These are phyloP conservation scores for Cladosporium sp. DNA, from an alignment of 2,329 filamentous ascomycete species.

Conservation along the genomic window DNA sequence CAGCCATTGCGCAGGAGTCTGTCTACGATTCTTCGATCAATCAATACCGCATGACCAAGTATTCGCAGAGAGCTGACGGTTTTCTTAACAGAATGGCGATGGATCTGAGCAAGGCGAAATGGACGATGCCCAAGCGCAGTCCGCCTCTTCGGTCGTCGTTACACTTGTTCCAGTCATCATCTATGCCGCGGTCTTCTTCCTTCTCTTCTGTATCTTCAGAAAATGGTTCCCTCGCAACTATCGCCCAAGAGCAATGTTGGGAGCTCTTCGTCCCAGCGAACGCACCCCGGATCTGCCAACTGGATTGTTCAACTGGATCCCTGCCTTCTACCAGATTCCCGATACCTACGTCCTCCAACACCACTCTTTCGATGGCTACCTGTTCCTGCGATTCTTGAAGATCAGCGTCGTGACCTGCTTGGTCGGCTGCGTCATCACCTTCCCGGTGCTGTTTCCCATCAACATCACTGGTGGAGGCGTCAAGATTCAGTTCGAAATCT, in stretches of 20 bases:
- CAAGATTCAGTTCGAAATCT: constrained; percentile 64
- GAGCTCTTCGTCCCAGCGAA: constrained; percentile 38
- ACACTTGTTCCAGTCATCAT: constrained; percentile 34
- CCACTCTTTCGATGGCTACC: constrained; percentile 86
- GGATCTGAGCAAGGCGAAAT: constrained; percentile 4
- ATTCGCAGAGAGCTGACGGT: background rate
- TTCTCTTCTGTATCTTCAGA: constrained; percentile 40
- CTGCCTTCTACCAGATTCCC: constrained; percentile 49
- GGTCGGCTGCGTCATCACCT: constrained; percentile 77
- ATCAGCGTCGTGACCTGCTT: constrained; percentile 74
- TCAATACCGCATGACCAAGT: too few species aligned
- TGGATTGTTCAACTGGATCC: constrained; percentile 39
- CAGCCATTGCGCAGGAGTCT: background rate
- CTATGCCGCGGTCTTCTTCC: constrained; percentile 31
- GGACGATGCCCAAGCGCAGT: constrained; percentile 19
- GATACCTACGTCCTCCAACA: constrained; percentile 84
- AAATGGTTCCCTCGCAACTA: constrained; percentile 42
- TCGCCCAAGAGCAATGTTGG: constrained; percentile 42
- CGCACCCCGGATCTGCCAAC: constrained; percentile 36
- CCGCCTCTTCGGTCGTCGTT: constrained; percentile 31
- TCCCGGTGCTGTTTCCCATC: constrained; percentile 83
- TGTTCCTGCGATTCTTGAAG: constrained; percentile 84
- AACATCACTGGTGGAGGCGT: constrained; percentile 75
- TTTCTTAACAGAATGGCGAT: background rate
- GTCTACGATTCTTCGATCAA: too few species aligned